Conservation (phyloP, 2,329 filamentous ascomycete genomes). For the Ophiostoma sp. region DNA sequence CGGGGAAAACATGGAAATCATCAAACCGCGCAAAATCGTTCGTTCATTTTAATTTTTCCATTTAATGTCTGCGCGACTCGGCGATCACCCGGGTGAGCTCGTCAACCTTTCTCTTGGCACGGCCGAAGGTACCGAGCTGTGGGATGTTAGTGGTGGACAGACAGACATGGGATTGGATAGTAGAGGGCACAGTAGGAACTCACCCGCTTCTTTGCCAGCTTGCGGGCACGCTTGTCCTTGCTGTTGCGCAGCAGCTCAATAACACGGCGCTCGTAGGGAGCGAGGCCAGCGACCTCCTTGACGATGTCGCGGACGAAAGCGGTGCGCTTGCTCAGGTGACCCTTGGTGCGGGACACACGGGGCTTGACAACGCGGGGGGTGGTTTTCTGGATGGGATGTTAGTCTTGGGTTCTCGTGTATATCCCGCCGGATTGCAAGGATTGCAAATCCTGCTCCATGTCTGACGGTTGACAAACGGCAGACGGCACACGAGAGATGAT, state of each 20-base stretch:
- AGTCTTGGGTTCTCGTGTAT: background rate
- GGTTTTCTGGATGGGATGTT: constrained; percentile 63
- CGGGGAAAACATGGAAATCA: background rate
- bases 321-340: constrained; percentile 94
- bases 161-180: background rate
- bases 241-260: constrained; percentile 98
- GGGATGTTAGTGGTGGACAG: background rate
- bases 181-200: constrained; percentile 40
- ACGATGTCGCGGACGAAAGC: constrained; percentile 96
- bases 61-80: constrained; percentile 78
- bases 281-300: constrained; percentile 95
- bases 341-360: constrained; percentile 84
- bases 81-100: constrained; percentile 98
- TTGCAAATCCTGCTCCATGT: background rate
- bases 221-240: constrained; percentile 98
- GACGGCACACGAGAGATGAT: background rate
- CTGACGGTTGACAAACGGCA: background rate
- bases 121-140: constrained; percentile 95
- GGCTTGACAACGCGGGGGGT: constrained; percentile 75
- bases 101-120: constrained; percentile 99
- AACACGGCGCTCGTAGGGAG: constrained; percentile 96
- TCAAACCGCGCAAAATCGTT: constrained; percentile 3
- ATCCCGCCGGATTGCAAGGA: background rate
- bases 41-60: background rate
- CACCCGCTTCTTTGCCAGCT: constrained; percentile 99